Evolutionary conservation across 2,329 filamentous ascomycete genomes (phyloP).

Genomic region (Penicillium sp.): DNA sequence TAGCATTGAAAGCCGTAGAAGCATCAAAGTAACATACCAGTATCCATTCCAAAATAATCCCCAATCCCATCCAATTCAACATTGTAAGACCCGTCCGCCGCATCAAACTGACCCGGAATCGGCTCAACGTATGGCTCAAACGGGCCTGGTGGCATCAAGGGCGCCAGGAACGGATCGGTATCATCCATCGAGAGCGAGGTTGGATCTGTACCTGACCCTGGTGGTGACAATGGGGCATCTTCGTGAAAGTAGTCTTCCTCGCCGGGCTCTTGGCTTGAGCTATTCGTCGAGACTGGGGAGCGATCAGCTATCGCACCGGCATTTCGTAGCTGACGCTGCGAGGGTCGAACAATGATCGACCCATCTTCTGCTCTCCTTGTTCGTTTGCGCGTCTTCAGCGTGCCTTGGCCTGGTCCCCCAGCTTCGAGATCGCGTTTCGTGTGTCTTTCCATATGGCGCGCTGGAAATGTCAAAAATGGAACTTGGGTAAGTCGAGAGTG

Average conservation of each 20-base stretch:
- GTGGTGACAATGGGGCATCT: constrained; percentile 31
- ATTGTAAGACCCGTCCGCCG: constrained; percentile 34
- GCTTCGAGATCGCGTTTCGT: constrained; percentile 55
- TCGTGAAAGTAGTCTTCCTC: constrained; percentile 14
- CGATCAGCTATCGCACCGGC: neutral
- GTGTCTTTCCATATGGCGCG: constrained; percentile 59
- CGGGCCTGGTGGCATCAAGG: constrained; percentile 33
- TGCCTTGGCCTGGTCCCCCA: constrained; percentile 48
- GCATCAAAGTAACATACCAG: constrained; percentile 36
- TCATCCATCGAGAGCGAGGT: constrained; percentile 27
- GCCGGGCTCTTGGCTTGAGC: constrained; percentile 14
- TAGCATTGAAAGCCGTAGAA: neutral
- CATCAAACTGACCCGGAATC: constrained; percentile 36
- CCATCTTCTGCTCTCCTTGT: constrained; percentile 53
- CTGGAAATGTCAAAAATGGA: constrained; percentile 34
- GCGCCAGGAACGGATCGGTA: constrained; percentile 31
- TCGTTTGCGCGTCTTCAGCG: constrained; percentile 54
- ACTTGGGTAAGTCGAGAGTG: neutral
- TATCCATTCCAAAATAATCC: constrained; percentile 62
- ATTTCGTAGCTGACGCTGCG: constrained; percentile 25
- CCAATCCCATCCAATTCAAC: constrained; percentile 36
- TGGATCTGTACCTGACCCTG: constrained; percentile 27
- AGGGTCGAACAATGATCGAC: constrained; percentile 47
- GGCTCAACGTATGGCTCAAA: constrained; percentile 38
- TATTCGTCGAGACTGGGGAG: constrained; percentile 9